phyloP scores from a whole-genome alignment of 805 yeast species.

The Suhomyces sp. region DNA sequence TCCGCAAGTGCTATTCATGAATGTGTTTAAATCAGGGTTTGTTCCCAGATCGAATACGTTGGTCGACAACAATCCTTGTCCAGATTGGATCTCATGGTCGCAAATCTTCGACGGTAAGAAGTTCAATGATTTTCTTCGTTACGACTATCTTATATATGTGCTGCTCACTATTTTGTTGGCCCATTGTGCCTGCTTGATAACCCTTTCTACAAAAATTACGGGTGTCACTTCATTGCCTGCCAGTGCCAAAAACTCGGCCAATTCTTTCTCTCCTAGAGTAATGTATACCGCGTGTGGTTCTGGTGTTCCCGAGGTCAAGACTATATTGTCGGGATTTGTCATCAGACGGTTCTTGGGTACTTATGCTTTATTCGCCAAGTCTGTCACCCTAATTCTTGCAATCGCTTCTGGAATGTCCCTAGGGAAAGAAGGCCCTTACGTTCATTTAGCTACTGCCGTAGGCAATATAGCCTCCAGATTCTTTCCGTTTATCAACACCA shows the following conservation, averaged over 20 bases:
- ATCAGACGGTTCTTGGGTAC: slow-evolving; percentile 52
- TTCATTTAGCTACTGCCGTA: slow-evolving; percentile 56
- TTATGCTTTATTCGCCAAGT: slow-evolving; percentile 48
- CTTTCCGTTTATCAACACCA: slow-evolving; percentile 43
- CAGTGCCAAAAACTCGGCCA: not conserved
- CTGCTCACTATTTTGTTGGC: slow-evolving; percentile 43
- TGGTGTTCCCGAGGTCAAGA: slow-evolving; percentile 62
- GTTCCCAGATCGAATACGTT: slow-evolving; percentile 7
- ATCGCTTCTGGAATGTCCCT: slow-evolving; percentile 56
- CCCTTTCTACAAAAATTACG: slow-evolving; percentile 45
- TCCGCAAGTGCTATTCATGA: slow-evolving; percentile 5
- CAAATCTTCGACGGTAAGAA: slow-evolving; percentile 18
- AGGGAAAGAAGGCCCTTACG: slow-evolving; percentile 64
- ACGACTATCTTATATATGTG: slow-evolving; percentile 38
- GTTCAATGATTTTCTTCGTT: slow-evolving; percentile 7
- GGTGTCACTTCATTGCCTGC: not conserved
- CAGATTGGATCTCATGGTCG: slow-evolving; percentile 48
- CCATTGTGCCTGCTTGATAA: slow-evolving; percentile 40
- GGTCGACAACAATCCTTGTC: slow-evolving; percentile 1
- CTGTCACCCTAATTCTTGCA: slow-evolving; percentile 47
- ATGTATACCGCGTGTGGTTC: slow-evolving; percentile 56
- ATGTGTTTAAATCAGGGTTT: slow-evolving; percentile 22
- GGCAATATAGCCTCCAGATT: slow-evolving; percentile 52
- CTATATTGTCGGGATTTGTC: slow-evolving; percentile 57
- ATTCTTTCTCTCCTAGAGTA: slow-evolving; percentile 11